Base-by-base conservation (phyloP, 352 stramenopile genomes). In the Globisporangium splendens region DNA sequence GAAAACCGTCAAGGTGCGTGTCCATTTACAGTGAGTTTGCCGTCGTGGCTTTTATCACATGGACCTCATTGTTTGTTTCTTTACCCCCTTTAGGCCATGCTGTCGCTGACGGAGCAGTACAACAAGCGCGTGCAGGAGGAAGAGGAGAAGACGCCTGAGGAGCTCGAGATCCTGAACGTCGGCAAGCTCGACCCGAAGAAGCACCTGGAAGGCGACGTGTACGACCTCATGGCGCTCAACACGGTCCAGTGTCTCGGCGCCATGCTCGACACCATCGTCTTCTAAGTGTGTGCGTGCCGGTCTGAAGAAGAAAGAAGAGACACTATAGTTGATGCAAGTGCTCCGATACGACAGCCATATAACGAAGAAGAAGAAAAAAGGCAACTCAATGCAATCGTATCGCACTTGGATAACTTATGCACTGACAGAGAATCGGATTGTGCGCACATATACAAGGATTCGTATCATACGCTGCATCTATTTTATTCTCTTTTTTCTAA, bases 201-300 rank as follows among this genome's bases (percentile, higher is more conserved):
- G 70, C 89, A 97, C 68, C 65, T 98, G 53, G 93, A 99, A 68
- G 88, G 78, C 44, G 94, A 96, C 63, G 96, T 99, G 42, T 88
- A 97, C 47, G 95, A 99, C 67, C 84, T 99, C 58, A 99, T 99
- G 96, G 96, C 90, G 44, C 82, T 95, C 60, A 99, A 98, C 81
- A 99, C 98, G 63, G 93, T 99, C 52, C 97, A 99, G 82, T 98
- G 93, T 69, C 82, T 99, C 46, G 96, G 96, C 18, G 97, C 95
- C 10, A 99, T 99, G 96, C 83, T 99, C 38, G 92, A 99, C 86
- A 99, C 97, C 14, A 97, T 99, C 38, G 95, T 99, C 50, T 99
- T 99, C 73, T 99, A 96, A 55, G 46, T 24, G 14, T 3, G 12
- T 7, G 17, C 17, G n/a, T n/a, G n/a, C n/a, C n/a, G n/a, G n/a